Conservation (phyloP, 139 green algal species). For the Chlorella sp. region DNA sequence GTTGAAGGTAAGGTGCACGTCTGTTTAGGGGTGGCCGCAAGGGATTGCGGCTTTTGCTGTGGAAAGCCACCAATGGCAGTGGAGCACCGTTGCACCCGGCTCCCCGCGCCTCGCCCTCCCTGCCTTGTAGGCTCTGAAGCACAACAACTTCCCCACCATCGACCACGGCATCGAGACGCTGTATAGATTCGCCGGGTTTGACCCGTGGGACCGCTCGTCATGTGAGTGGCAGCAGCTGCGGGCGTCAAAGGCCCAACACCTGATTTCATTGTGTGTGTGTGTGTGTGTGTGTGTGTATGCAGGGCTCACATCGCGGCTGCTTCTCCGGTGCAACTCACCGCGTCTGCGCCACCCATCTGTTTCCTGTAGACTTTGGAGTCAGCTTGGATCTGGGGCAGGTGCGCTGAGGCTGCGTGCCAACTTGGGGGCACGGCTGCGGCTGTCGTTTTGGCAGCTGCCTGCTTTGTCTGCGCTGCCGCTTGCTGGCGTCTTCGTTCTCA, state of each 20-base stretch:
- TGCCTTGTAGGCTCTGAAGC: conserved; percentile 26
- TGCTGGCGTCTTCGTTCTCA: not conserved
- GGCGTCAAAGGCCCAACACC: too few relatives aligned
- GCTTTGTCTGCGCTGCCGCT: not conserved
- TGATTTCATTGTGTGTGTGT: too few relatives aligned
- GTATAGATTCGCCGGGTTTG: conserved; percentile 9
- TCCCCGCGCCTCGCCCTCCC: not conserved
- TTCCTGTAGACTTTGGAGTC: conserved; percentile 34
- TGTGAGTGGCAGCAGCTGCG: not conserved
- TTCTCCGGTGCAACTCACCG: too few relatives aligned
- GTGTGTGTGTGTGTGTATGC: too few relatives aligned
- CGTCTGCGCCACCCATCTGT: too few relatives aligned
- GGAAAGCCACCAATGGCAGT: not conserved
- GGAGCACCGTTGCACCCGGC: not conserved
- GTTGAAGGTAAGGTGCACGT: too few relatives aligned
- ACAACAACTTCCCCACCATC: conserved; percentile 42
- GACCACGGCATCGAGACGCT: conserved; percentile 46
- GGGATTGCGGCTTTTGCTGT: not conserved
- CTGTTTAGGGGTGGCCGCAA: not conserved
- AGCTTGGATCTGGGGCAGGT: conserved; percentile 36
- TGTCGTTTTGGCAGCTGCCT: not conserved
- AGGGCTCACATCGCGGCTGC: too few relatives aligned
- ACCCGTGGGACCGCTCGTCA: conserved; percentile 27
- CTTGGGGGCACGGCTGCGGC: too few relatives aligned
- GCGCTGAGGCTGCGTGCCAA: too few relatives aligned